Evolutionary conservation across 2,329 filamentous ascomycete species (phyloP).

Genomic region (Alternaria atra): DNA sequence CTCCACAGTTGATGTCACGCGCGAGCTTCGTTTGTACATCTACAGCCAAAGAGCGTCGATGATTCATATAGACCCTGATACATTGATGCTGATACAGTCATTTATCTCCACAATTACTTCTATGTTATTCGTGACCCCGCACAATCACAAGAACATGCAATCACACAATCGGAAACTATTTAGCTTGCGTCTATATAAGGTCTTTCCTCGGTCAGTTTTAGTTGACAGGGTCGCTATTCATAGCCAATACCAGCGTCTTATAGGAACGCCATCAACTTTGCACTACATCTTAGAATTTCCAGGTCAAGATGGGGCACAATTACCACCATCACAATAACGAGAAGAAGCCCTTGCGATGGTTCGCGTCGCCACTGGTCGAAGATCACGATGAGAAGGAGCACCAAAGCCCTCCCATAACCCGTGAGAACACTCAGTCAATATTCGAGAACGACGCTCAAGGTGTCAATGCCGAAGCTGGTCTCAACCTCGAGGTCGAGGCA

Average conservation of each 20-base stretch:
- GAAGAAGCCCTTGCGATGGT: conserved; percentile 6
- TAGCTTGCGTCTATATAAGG: neutral
- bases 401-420: neutral
- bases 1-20: neutral
- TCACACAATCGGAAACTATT: neutral
- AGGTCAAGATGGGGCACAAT: neutral
- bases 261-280: neutral
- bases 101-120: neutral
- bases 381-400: neutral
- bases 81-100: neutral
- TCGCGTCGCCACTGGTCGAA: conserved; percentile 1
- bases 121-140: neutral
- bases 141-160: neutral
- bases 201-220: neutral
- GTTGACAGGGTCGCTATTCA: neutral
- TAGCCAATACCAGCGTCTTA: neutral
- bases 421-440: neutral
- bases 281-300: neutral
- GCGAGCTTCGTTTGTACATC: neutral
- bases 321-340: conserved; percentile 3
- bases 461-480: neutral
- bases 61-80: neutral
- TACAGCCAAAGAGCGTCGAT: neutral
- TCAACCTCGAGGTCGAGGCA: neutral
- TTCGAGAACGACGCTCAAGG: neutral